A percentile compares a stretch with the other conserved stretches of the same genome.
These are phyloP conservation scores for Miamiensis avidus DNA, from an alignment of 169 alveolate genomes.

Conservation along the genomic window DNA sequence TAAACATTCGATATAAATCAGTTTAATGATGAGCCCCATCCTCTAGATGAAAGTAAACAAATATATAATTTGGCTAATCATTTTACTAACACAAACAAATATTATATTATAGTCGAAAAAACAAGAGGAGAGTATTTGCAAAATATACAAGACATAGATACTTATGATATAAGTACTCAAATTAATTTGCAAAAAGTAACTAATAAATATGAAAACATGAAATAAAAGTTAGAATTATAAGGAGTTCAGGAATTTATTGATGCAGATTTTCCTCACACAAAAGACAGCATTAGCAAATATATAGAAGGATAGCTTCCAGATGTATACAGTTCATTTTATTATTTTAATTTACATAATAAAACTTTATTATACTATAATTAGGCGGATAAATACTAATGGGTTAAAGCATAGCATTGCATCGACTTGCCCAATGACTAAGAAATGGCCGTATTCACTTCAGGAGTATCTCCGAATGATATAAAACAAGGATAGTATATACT, in stretches of 20 bases:
- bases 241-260: background rate
- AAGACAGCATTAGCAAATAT: background rate
- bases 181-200: background rate
- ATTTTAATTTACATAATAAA: too few relatives aligned
- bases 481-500: background rate
- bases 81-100: too few relatives aligned
- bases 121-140: background rate
- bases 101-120: background rate
- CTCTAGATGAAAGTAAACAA: too few relatives aligned
- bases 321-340: too few relatives aligned
- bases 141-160: background rate
- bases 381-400: background rate
- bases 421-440: background rate
- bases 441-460: background rate
- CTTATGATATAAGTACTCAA: background rate
- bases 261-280: background rate
- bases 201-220: background rate
- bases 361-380: too few relatives aligned
- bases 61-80: too few relatives aligned
- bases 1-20: too few relatives aligned
- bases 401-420: background rate
- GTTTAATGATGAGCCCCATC: too few relatives aligned
- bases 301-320: background rate
- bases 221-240: too few relatives aligned
- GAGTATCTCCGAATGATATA: background rate